Evolutionary conservation across 441 rosid species (phyloP).

Genomic region (Oxalis stricta): DNA sequence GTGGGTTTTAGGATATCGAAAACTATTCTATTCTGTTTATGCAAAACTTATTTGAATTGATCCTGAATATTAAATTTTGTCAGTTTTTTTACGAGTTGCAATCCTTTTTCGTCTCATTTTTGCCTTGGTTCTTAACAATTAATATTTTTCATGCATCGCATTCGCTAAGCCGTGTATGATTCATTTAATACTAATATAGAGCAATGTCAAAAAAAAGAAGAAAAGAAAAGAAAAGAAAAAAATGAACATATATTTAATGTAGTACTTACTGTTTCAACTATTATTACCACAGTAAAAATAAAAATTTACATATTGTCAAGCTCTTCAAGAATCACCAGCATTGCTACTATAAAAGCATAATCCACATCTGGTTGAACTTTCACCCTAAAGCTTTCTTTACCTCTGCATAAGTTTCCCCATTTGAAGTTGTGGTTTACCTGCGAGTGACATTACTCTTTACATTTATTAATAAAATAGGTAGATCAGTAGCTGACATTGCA

Average conservation of each 20-base stretch:
- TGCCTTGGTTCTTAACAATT: too few species aligned
- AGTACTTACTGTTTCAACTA: too few species aligned
- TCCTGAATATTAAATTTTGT: too few species aligned
- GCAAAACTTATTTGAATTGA: too few species aligned
- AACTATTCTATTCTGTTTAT: too few species aligned
- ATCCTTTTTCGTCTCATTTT: too few species aligned
- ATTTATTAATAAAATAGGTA: not conserved
- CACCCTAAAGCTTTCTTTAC: constrained; percentile 44
- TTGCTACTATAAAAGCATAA: constrained; percentile 56
- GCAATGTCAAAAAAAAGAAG: not conserved
- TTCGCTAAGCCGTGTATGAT: too few species aligned
- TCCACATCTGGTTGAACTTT: constrained; percentile 59
- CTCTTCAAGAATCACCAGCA: constrained; percentile 45
- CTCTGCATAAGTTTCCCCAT: constrained; percentile 55
- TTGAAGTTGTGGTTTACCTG: constrained; percentile 42
- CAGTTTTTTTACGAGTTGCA: too few species aligned
- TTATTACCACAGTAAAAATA: too few species aligned
- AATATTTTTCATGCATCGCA: too few species aligned
- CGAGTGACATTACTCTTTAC: not conserved
- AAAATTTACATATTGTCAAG: constrained; percentile 12
- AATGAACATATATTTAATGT: not conserved
- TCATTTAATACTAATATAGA: too few species aligned
- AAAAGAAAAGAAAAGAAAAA: not conserved
- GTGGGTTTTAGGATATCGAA: too few species aligned
- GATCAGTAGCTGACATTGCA: not conserved